Percentiles rank a stretch among this genome's conserved stretches.
phyloP scores from a whole-genome alignment of 2,329 filamentous ascomycete genomes.

The Trichothecium roseum region DNA sequence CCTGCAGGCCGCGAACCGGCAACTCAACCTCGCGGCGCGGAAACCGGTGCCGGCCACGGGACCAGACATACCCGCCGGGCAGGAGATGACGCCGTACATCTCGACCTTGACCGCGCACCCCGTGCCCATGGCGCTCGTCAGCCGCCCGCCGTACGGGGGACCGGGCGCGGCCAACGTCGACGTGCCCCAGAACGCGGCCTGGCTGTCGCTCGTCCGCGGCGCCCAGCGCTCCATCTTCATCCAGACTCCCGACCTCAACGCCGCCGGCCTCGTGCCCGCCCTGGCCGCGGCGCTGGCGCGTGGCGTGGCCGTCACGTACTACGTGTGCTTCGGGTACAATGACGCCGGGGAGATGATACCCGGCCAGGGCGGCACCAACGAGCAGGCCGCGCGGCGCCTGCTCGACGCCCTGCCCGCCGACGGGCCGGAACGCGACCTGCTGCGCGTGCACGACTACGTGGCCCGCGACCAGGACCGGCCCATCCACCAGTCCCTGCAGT shows the following conservation, averaged over 20 bases:
- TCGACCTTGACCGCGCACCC: constrained; percentile 29
- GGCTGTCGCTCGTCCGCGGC: constrained; percentile 58
- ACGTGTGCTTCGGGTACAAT: constrained; percentile 71
- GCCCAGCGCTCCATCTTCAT: constrained; percentile 60
- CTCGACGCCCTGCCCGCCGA: constrained; percentile 40
- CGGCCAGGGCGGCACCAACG: constrained; percentile 65
- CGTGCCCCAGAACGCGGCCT: constrained; percentile 67
- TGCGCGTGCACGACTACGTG: constrained; percentile 61
- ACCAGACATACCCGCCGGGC: constrained; percentile 37
- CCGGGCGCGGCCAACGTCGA: constrained; percentile 49
- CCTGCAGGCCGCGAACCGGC: constrained; percentile 49
- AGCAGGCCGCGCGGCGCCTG: constrained; percentile 54
- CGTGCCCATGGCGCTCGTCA: constrained; percentile 62
- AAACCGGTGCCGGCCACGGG: constrained; percentile 38
- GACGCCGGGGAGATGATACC: constrained; percentile 68
- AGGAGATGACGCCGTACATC: constrained; percentile 56
- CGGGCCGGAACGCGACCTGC: constrained; percentile 18
- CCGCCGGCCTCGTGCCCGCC: constrained; percentile 53
- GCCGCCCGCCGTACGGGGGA: constrained; percentile 55
- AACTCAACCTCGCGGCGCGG: constrained; percentile 54
- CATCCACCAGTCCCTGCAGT: constrained; percentile 54
- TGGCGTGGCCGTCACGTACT: constrained; percentile 58
- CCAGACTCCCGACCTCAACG: constrained; percentile 69
- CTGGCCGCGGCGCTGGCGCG: constrained; percentile 55
- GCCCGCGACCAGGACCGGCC: constrained; percentile 62